A percentile compares a stretch with the other conserved stretches of the same genome.
Conservation (phyloP, 2,329 filamentous ascomycete species). For the Colletotrichum sp. region DNA sequence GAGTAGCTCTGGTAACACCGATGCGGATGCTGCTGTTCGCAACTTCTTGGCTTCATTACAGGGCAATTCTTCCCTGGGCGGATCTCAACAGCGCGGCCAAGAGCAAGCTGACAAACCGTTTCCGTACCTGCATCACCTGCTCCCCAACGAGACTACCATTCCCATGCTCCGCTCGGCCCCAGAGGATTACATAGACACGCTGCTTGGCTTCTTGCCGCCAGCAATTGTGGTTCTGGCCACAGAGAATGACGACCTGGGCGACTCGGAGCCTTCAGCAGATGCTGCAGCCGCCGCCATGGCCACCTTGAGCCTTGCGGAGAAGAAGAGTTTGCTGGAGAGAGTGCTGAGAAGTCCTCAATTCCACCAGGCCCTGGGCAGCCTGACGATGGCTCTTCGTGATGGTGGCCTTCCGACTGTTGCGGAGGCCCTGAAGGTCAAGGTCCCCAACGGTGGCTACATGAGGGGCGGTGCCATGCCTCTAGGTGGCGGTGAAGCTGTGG, state of each 20-base stretch:
- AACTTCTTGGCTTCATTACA: constrained; percentile 88
- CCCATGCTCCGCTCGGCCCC: constrained; percentile 73
- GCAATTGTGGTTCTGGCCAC: constrained; percentile 79
- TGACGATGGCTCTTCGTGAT: constrained; percentile 88
- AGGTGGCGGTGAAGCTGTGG: constrained; percentile 86
- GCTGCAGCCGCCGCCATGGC: constrained; percentile 76
- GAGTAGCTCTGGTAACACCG: constrained; percentile 51
- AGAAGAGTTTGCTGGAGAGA: constrained; percentile 79
- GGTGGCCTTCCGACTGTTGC: constrained; percentile 90
- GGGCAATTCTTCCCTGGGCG: constrained; percentile 51
- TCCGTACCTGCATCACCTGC: constrained; percentile 85
- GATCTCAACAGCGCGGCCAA: constrained; percentile 32
- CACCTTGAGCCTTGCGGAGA: constrained; percentile 75
- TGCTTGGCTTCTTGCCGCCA: constrained; percentile 81
- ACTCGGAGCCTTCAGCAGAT: constrained; percentile 71
- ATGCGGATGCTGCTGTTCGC: constrained; percentile 81
- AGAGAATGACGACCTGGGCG: constrained; percentile 59
- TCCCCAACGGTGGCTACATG: constrained; percentile 86
- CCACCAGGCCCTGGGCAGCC: constrained; percentile 80
- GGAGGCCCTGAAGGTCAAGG: constrained; percentile 80
- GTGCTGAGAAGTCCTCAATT: constrained; percentile 92
- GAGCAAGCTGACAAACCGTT: constrained; percentile 64
- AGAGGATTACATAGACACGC: constrained; percentile 71
- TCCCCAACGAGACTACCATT: constrained; percentile 79
- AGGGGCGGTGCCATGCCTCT: constrained; percentile 80